Percentiles rank a stretch among this genome's conserved stretches.
These are phyloP conservation scores for Xylaria venustula DNA, from an alignment of 495 filamentous ascomycete genomes.

Conservation along the genomic window DNA sequence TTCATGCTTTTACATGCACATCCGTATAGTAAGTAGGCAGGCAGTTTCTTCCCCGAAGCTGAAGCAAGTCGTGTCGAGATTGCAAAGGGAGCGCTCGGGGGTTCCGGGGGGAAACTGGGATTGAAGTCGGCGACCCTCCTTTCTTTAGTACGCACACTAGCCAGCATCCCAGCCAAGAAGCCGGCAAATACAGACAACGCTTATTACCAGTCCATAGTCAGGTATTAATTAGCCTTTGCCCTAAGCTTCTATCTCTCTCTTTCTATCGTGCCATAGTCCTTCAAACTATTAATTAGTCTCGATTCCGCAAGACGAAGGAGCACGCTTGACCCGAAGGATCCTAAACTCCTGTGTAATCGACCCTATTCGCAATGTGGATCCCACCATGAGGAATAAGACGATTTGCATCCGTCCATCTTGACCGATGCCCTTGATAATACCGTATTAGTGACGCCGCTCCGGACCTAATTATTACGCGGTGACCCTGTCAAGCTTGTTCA, in stretches of 20 bases:
- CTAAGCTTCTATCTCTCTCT: too few species aligned
- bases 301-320: background rate
- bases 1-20: too few species aligned
- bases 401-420: background rate
- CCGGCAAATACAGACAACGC: background rate
- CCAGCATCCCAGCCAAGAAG: constrained; percentile 2
- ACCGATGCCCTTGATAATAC: constrained; percentile 2
- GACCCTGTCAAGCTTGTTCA: background rate
- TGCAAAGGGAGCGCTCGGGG: background rate
- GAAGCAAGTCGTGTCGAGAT: too few species aligned
- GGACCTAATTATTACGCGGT: background rate
- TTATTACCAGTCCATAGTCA: background rate
- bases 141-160: background rate
- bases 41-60: too few species aligned
- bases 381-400: background rate
- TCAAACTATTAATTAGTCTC: background rate
- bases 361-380: constrained; percentile 3
- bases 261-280: background rate
- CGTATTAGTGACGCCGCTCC: background rate
- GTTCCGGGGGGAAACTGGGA: background rate
- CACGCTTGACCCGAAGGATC: background rate
- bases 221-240: background rate
- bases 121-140: constrained; percentile 12
- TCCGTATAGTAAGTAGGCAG: too few species aligned
- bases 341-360: background rate